Conservation (phyloP, 2,329 filamentous ascomycete genomes). For the Didymella keratinophila region DNA sequence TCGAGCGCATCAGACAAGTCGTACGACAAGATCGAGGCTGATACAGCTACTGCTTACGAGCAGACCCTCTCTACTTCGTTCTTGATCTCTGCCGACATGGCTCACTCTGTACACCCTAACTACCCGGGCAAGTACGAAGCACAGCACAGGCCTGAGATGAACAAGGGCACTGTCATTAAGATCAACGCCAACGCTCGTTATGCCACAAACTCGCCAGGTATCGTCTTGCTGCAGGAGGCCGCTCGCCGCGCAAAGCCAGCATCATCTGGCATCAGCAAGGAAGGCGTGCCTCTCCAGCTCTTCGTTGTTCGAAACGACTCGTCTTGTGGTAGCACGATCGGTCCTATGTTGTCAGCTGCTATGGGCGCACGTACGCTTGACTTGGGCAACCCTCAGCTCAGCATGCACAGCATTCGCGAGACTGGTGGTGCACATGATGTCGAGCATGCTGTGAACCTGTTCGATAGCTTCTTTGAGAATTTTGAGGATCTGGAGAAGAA, state of each 20-base stretch:
- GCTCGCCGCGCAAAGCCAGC: slow-evolving; percentile 68
- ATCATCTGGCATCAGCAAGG: slow-evolving; percentile 55
- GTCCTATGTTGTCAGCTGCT: slow-evolving; percentile 90
- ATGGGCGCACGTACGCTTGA: slow-evolving; percentile 90
- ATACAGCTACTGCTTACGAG: slow-evolving; percentile 82
- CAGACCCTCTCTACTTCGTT: slow-evolving; percentile 92
- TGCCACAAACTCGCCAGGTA: slow-evolving; percentile 94
- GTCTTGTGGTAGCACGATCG: slow-evolving; percentile 93
- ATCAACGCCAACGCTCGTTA: slow-evolving; percentile 98
- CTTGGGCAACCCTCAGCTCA: slow-evolving; percentile 90
- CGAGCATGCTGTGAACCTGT: slow-evolving; percentile 82
- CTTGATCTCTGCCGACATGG: slow-evolving; percentile 96
- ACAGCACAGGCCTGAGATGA: slow-evolving; percentile 92
- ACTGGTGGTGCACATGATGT: slow-evolving; percentile 89
- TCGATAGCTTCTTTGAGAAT: slow-evolving; percentile 84
- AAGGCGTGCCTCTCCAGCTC: slow-evolving; percentile 85
- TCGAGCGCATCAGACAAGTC: slow-evolving; percentile 66
- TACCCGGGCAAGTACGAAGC: slow-evolving; percentile 91
- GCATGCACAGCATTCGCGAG: slow-evolving; percentile 97
- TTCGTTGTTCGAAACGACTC: slow-evolving; percentile 98
- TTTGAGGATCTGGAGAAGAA: slow-evolving; percentile 84
- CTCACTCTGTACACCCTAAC: slow-evolving; percentile 94
- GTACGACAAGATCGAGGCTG: slow-evolving; percentile 68
- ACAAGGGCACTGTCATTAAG: slow-evolving; percentile 96
- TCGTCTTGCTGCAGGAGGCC: slow-evolving; percentile 88